Conservation (phyloP, 2,329 filamentous ascomycete genomes). For the Plenodomus lindquistii region DNA sequence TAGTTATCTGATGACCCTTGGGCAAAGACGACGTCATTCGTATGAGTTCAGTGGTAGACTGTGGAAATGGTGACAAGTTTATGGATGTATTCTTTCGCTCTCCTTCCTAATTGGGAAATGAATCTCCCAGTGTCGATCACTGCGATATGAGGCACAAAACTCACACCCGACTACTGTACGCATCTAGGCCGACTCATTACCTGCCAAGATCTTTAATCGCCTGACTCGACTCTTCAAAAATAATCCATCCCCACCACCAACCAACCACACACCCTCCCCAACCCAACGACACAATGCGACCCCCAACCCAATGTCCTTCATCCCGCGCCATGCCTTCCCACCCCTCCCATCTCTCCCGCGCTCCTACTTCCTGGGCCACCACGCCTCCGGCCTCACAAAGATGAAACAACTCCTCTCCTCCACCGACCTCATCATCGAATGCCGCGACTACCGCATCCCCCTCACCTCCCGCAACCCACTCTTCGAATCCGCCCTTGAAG, state of each 20-base stretch:
- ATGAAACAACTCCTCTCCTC: conserved; percentile 81
- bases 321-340: conserved; percentile 74
- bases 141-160: no score
- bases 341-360: conserved; percentile 75
- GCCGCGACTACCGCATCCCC: conserved; percentile 89
- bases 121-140: no score
- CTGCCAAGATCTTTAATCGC: neutral
- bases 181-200: conserved; percentile 6
- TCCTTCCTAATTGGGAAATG: no score
- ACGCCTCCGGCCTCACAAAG: conserved; percentile 76
- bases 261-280: neutral
- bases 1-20: no score
- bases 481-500: conserved; percentile 77
- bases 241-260: neutral
- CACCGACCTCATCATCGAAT: conserved; percentile 90
- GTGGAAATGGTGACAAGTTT: no score
- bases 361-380: conserved; percentile 95
- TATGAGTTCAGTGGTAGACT: no score
- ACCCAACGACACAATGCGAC: conserved; percentile 5
- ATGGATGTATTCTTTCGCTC: no score
- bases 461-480: conserved; percentile 87
- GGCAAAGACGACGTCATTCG: no score
- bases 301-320: conserved; percentile 53
- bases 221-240: conserved; percentile 9
- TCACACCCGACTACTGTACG: no score